A percentile compares a stretch with the other conserved stretches of the same genome.
Conservation (phyloP, 345 rosid species). For the Kandelia obovata region DNA sequence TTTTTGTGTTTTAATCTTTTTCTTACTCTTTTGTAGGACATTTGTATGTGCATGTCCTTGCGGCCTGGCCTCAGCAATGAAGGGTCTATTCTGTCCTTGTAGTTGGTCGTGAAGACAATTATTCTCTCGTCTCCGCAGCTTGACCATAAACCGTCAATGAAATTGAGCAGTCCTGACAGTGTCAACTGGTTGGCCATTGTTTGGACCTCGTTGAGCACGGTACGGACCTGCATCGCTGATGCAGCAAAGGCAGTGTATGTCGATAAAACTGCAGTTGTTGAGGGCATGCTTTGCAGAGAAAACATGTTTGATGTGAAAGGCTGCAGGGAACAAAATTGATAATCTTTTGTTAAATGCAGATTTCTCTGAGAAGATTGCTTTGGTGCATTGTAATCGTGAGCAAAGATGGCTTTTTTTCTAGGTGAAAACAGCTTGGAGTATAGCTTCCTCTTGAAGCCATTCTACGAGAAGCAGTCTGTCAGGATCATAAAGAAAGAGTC, state of each 20-base stretch:
- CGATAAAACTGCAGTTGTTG: constrained; percentile 24
- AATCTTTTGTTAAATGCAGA: too few species aligned
- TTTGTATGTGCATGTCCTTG: constrained; percentile 20
- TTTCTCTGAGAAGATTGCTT: too few species aligned
- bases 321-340: neutral
- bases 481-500: too few species aligned
- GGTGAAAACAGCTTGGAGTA: too few species aligned
- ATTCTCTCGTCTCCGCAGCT: constrained; percentile 29
- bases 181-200: constrained; percentile 16
- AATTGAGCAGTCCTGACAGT: constrained; percentile 25
- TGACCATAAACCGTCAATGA: constrained; percentile 27
- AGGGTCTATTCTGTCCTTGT: constrained; percentile 25
- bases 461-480: too few species aligned
- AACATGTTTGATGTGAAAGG: constrained; percentile 12
- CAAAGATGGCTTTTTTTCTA: too few species aligned
- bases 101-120: constrained; percentile 23
- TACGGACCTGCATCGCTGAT: constrained; percentile 15
- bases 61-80: constrained; percentile 20
- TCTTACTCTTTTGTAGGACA: neutral
- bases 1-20: too few species aligned
- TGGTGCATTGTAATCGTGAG: too few species aligned
- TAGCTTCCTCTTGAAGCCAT: too few species aligned
- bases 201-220: constrained; percentile 14
- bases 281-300: constrained; percentile 16
- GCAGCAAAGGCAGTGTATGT: constrained; percentile 17